Percentiles rank a stretch among this genome's conserved stretches.
These are phyloP conservation scores for Lichtheimia hyalospora DNA, from an alignment of 371 early-diverging fungal genomes.

Conservation along the genomic window DNA sequence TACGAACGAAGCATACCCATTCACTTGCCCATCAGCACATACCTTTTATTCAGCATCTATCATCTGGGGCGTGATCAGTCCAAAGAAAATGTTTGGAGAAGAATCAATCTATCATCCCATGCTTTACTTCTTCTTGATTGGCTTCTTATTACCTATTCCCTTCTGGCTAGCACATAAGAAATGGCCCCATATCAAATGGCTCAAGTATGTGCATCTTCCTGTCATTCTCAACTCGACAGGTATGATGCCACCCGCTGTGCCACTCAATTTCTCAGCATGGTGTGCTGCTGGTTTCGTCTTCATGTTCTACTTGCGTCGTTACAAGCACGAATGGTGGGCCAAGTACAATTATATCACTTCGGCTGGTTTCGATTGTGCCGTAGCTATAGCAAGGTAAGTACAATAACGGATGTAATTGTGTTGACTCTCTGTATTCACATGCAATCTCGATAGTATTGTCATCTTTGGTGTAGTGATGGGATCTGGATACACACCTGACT, in stretches of 20 bases:
- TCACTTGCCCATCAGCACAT: conserved; percentile 45
- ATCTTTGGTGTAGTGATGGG: conserved; percentile 47
- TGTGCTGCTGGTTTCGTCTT: conserved; percentile 63
- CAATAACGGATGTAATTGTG: too few species aligned
- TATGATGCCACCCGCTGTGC: conserved; percentile 69
- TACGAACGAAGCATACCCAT: conserved; percentile 44
- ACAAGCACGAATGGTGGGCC: conserved; percentile 62
- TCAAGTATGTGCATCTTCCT: conserved; percentile 63
- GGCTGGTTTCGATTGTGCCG: conserved; percentile 73
- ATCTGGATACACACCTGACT: conserved; percentile 23
- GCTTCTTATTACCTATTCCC: conserved; percentile 64
- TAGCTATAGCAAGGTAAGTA: conserved; percentile 25
- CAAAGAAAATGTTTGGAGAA: conserved; percentile 66
- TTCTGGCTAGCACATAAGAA: conserved; percentile 50
- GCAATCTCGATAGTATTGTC: conserved; percentile 19
- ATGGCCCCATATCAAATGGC: conserved; percentile 50
- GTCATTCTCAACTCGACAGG: conserved; percentile 65
- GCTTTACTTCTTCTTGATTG: conserved; percentile 65
- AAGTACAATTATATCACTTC: conserved; percentile 72
- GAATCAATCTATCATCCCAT: conserved; percentile 56
- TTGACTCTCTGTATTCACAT: conserved; percentile 6
- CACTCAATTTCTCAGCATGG: conserved; percentile 64
- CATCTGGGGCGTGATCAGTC: conserved; percentile 77
- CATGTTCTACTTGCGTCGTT: conserved; percentile 57
- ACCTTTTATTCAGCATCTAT: conserved; percentile 61